Percentiles rank a stretch among this genome's conserved stretches.
Conservation (phyloP, 345 rosid genomes). For the Aquilaria yunnanensis region DNA sequence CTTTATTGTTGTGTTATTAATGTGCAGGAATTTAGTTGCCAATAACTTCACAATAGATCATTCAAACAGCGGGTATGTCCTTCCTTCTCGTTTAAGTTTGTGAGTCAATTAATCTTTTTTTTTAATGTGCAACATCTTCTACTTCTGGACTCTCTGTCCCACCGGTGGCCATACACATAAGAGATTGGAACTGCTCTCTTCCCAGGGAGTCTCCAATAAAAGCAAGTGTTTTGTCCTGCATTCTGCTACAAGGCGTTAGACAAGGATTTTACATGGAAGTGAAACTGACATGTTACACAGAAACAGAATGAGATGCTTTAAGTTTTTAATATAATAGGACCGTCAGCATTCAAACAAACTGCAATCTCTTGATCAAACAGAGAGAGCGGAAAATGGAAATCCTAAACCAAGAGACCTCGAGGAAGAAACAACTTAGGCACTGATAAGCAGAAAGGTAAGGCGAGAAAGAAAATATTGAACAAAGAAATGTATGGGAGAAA, state of each 20-base stretch:
- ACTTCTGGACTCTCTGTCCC: conserved; percentile 49
- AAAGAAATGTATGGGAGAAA: too few species aligned
- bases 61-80: conserved; percentile 18
- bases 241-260: conserved; percentile 28
- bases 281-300: too few species aligned
- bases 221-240: conserved; percentile 79
- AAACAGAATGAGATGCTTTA: too few species aligned
- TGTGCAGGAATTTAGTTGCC: conserved; percentile 40
- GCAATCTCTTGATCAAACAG: too few species aligned
- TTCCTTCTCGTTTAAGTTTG: background rate
- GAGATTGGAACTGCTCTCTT: conserved; percentile 68
- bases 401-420: too few species aligned
- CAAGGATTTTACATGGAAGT: too few species aligned
- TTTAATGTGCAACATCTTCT: conserved; percentile 38
- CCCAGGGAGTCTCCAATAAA: conserved; percentile 84
- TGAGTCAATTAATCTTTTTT: background rate
- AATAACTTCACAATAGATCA: conserved; percentile 18
- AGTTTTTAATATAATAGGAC: too few species aligned
- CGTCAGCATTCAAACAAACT: too few species aligned
- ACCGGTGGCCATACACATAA: conserved; percentile 76
- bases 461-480: too few species aligned
- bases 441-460: too few species aligned
- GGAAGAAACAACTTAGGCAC: too few species aligned
- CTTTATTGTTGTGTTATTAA: background rate
- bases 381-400: too few species aligned